These are phyloP conservation scores for Annulohypoxylon moriforme DNA, from an alignment of 495 filamentous ascomycete genomes.

Conservation along the genomic window DNA sequence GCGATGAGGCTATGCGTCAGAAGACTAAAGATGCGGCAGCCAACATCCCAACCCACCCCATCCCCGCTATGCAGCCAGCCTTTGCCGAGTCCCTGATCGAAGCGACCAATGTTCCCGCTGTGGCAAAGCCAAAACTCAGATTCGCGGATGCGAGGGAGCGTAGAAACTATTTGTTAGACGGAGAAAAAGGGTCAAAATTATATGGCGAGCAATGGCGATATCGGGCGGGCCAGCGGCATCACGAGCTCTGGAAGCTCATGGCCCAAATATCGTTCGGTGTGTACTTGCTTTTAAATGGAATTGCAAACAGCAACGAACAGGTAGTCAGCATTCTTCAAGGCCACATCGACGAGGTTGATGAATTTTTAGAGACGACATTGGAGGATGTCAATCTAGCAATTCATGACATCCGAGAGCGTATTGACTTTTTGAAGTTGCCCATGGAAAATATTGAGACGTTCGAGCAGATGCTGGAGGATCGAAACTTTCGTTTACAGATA, in stretches of 20 bases:
- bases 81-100: constrained; percentile 93
- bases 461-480: constrained; percentile 87
- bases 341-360: constrained; percentile 94
- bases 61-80: constrained; percentile 85
- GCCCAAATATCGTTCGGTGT: constrained; percentile 95
- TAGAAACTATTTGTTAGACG: constrained; percentile 75
- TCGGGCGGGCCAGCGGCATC: constrained; percentile 71
- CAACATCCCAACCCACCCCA: constrained; percentile 74
- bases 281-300: constrained; percentile 83
- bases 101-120: constrained; percentile 62
- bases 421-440: constrained; percentile 82
- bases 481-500: constrained; percentile 81
- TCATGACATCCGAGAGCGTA: constrained; percentile 76
- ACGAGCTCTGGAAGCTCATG: constrained; percentile 89
- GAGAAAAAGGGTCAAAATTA: constrained; percentile 66
- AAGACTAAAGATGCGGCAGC: constrained; percentile 47
- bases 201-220: constrained; percentile 80
- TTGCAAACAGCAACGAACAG: constrained; percentile 87
- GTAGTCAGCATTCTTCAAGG: constrained; percentile 90
- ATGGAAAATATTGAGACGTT: constrained; percentile 86
- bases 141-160: constrained; percentile 72
- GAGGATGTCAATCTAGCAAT: constrained; percentile 89
- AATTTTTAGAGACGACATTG: constrained; percentile 83
- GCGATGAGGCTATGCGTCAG: constrained; percentile 42
- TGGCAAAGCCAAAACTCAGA: constrained; percentile 62